A percentile compares a stretch with the other conserved stretches of the same genome.
These are phyloP conservation scores for Orbilia quercus DNA, from an alignment of 2,329 filamentous ascomycete genomes.

Conservation along the genomic window DNA sequence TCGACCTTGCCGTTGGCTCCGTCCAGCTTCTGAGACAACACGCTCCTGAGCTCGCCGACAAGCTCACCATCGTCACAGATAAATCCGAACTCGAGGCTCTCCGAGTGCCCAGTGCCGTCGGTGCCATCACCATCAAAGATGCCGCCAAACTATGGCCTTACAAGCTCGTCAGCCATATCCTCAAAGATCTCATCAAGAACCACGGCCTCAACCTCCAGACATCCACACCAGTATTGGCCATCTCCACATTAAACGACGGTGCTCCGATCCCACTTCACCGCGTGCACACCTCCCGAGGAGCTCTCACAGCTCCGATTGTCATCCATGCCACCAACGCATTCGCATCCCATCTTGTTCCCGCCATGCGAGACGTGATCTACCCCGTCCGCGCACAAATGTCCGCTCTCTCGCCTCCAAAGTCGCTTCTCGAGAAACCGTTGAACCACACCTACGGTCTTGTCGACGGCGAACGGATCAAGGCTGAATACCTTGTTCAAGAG, in stretches of 20 bases:
- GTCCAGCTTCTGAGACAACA: constrained; percentile 67
- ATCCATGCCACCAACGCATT: constrained; percentile 87
- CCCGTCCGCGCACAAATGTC: constrained; percentile 81
- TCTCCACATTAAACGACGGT: constrained; percentile 60
- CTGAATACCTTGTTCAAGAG: constrained; percentile 80
- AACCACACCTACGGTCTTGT: constrained; percentile 74
- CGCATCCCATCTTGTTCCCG: constrained; percentile 78
- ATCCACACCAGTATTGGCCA: constrained; percentile 71
- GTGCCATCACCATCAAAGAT: constrained; percentile 72
- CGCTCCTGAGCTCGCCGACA: constrained; percentile 70
- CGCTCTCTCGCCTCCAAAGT: constrained; percentile 70
- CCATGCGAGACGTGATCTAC: constrained; percentile 76
- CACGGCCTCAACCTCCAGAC: constrained; percentile 77
- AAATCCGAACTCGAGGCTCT: constrained; percentile 64
- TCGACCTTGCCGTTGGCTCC: constrained; percentile 67
- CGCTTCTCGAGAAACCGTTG: constrained; percentile 64
- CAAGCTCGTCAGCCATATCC: constrained; percentile 79
- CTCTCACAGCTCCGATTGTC: constrained; percentile 64
- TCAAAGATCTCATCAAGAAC: constrained; percentile 70
- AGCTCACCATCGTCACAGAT: constrained; percentile 61
- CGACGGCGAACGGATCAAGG: constrained; percentile 67
- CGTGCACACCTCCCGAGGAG: constrained; percentile 68
- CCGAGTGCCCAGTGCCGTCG: constrained; percentile 70
- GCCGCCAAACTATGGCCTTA: constrained; percentile 84
- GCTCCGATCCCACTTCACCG: constrained; percentile 44